Evolutionary conservation across 192 early-diverging fungal species (phyloP), one percentile per base, ranked within the genome.

Genomic region (Geranomyces variabilis): DNA sequence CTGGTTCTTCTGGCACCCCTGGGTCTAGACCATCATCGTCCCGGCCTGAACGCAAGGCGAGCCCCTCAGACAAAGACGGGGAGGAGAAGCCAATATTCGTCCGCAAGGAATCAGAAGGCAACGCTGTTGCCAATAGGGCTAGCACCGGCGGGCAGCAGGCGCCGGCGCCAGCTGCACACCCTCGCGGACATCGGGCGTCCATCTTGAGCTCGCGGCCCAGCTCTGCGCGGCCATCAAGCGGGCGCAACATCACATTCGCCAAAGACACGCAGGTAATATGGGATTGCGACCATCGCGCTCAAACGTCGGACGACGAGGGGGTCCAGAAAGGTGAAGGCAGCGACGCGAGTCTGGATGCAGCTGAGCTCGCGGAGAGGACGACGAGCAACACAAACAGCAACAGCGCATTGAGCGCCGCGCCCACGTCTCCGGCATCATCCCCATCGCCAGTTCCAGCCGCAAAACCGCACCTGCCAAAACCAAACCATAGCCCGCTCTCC

Each of bases 221-320:
- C 24, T 66, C 63, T 19, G 63, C 19, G 47, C 21, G 63, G 3
- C 63, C 63, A 41, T 17, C n/a, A 0, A 66, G 63, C 43, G 63
- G 24, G 43, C 21, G 31, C 33, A 66, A 26, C 8, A 66, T 66
- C 47, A 66, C 34, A 30, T 66, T 66, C 30, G 63, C 63, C 0
- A 33, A 66, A 5, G 43, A 41, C 17, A 22, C 34, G n/a, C 24
- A 48, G 43, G 31, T 66, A 7, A 60, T 60, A 6, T 53, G 51
- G 51, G 51, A 53, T 53, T 53, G 51, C 24, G 51, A 53, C 51
- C 51, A 53, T 26, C 51, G 51, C 3, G n/a, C 51, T 3, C 51
- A 26, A 15, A 26, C 15, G 3, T 41, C 36, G 36, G 36, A 41
- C 36, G 36, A 41, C 10, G 36, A 41, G 10, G 5, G 36, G 51